Evolutionary conservation across 179 eudicot genomes (phyloP), one percentile per base, ranked within the genome.

Genomic region (Amaranthus tricolor): DNA sequence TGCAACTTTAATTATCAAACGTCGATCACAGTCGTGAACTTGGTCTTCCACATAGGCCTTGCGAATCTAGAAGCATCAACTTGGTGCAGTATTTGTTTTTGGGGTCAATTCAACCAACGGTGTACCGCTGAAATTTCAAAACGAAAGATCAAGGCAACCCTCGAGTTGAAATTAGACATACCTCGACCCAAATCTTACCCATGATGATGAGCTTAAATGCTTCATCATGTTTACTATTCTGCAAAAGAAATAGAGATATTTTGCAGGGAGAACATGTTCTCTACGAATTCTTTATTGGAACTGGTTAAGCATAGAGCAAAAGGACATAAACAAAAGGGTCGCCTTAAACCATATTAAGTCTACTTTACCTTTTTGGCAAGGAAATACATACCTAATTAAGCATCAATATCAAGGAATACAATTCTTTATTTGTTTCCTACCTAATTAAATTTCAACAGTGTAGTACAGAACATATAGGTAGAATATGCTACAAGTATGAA

Each of bases 61-160:
- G 85, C 66, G 20, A 72, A 89, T 8, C 96, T 91, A 10, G 93
- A 88, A 52, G 86, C 77, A 81, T 91, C 95, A 53, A 91, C 71
- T 77, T 80, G 55, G 95, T 89, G 84, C 98, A 93, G 77, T 89
- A 91, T 74, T 93, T 91, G 83, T 83, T 72, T 62, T 74, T 79
- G 1, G 93, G 90, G 81, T 93, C 88, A 14, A 91, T 85, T 97
- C 98, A 93, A 56, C 93, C 98, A 50, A 91, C 90, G 6, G 95
- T 93, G 62, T 78, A 93, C 91, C 93, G 89, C 50, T 91, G 98
- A 70, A 78, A 89, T 88, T 93, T 93, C 78, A 84, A 87, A 15
- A 89, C 80, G 3, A 87, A 80, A 3, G 88, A 83, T 0, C 90
- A 86, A 55, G 86, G 80, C 14, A 93, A 84, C 17, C 97, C 97